These are phyloP conservation scores for Alternaria hordeiaustralica DNA, from an alignment of 2,329 filamentous ascomycete genomes.

Conservation along the genomic window DNA sequence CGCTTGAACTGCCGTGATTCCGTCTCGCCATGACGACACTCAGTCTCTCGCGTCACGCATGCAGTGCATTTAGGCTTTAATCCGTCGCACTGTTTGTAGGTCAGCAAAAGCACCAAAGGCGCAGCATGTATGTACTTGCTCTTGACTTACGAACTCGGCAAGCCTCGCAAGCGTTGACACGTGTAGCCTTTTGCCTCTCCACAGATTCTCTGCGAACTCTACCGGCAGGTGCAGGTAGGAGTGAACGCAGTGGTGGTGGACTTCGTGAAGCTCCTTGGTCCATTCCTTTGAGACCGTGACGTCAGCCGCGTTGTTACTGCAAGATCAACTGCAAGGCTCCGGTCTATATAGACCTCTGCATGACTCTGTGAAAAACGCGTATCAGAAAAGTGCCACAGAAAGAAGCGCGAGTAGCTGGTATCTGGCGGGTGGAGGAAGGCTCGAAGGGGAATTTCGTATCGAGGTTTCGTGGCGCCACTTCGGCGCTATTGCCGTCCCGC, in stretches of 20 bases:
- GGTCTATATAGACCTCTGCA: background rate
- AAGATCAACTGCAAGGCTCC: background rate
- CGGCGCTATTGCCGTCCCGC: background rate
- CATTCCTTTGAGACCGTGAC: slow-evolving; percentile 1
- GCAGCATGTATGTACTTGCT: background rate
- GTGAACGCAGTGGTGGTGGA: slow-evolving; percentile 6
- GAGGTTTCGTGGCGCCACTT: slow-evolving; percentile 1
- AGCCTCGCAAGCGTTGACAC: slow-evolving; percentile 12
- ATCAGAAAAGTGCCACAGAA: background rate
- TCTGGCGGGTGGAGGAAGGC: background rate
- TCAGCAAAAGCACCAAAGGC: background rate
- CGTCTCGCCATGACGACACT: slow-evolving; percentile 11
- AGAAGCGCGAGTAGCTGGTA: background rate
- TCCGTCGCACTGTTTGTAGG: slow-evolving; percentile 11
- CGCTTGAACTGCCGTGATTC: slow-evolving; percentile 12
- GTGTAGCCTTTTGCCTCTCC: background rate
- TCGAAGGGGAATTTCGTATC: slow-evolving; percentile 3
- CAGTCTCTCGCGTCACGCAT: slow-evolving; percentile 8
- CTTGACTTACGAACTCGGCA: slow-evolving; percentile 19
- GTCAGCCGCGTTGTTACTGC: background rate
- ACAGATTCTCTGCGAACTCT: background rate
- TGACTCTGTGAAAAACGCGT: background rate
- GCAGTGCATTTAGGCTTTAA: slow-evolving; percentile 12
- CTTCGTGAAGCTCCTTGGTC: background rate
- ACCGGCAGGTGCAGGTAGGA: slow-evolving; percentile 8